These are phyloP conservation scores for Penicillium cosmopolitanum DNA, from an alignment of 495 filamentous ascomycete genomes.

Conservation along the genomic window DNA sequence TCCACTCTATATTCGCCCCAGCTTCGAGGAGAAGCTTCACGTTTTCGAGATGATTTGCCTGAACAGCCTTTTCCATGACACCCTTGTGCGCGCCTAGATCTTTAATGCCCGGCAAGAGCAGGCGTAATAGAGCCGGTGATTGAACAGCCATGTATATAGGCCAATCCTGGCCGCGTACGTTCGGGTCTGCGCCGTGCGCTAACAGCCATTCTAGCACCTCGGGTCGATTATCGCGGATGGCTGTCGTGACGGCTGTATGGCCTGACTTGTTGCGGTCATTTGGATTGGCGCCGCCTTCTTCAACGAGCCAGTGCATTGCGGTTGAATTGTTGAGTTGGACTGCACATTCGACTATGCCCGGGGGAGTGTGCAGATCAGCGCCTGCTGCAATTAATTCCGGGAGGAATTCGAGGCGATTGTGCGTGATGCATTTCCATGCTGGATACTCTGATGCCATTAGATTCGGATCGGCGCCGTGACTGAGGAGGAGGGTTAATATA, in stretches of 20 bases:
- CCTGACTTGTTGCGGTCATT: slow-evolving; percentile 52
- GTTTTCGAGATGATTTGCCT: slow-evolving; percentile 41
- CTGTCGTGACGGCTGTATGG: slow-evolving; percentile 56
- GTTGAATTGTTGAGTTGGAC: slow-evolving; percentile 54
- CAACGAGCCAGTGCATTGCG: slow-evolving; percentile 50
- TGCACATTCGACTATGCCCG: slow-evolving; percentile 59
- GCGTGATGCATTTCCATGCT: slow-evolving; percentile 59
- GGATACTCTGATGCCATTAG: slow-evolving; percentile 56
- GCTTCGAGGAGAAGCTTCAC: slow-evolving; percentile 28
- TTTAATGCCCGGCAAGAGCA: slow-evolving; percentile 45
- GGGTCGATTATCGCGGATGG: slow-evolving; percentile 50
- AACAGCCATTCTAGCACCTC: slow-evolving; percentile 54
- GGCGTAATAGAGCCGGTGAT: slow-evolving; percentile 47
- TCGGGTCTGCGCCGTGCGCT: slow-evolving; percentile 53
- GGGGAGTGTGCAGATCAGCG: slow-evolving; percentile 52
- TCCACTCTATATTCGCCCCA: slow-evolving; percentile 50
- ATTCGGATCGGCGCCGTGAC: slow-evolving; percentile 56
- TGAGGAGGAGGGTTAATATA: slow-evolving; percentile 54
- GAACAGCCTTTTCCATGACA: slow-evolving; percentile 59
- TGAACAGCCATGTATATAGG: slow-evolving; percentile 58
- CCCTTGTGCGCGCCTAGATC: slow-evolving; percentile 54
- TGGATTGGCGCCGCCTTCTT: slow-evolving; percentile 46
- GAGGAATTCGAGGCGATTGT: slow-evolving; percentile 52
- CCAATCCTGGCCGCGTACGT: slow-evolving; percentile 56
- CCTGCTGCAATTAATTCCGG: slow-evolving; percentile 53